Base-by-base conservation (phyloP, 345 rosid genomes). In the Iberis pinnata region DNA sequence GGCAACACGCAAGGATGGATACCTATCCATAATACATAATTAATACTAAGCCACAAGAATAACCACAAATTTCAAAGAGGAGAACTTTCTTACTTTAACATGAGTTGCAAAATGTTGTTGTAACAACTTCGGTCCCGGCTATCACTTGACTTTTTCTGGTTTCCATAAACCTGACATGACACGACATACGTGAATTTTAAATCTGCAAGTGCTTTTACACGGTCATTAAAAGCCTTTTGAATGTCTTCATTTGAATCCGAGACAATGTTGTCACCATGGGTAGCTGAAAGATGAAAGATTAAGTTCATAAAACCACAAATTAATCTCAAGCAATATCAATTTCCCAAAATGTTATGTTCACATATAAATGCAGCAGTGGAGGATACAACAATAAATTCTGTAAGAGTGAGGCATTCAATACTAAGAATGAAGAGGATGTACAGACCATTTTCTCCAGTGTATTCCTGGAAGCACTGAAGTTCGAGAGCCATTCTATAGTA, bases 141-240 rank as follows among this genome's bases (percentile, higher is more conserved):
- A 31, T 88, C 87, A 56, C 62, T 41, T 6, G 95, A 77, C 71
- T 78, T 81, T 74, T 88, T 92, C 64, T 83, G 97, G 70, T 65
- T 63, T 19, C 98, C 98, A 74, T 83, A 83, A 33, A 88, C 18
- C 65, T 92, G 98, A 80, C 98, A 92, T 18, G 98, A 92, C 69
- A 92, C 98, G 49, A 92, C 95, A 65, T 88, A 92, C 29, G 95
- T 88, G 75, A 88, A 88, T 79, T 92, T 92, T 72, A 92, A 33
- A 76, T 85, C 79, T 12, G 85, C 94, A 52, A 85, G 75, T 67
- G 98, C 97, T 53, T 72, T 74, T 24, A 80, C 79, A 7, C 40
- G 57, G 37, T 77, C 82, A 9, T 0, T 2, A 25, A 45, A 68
- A 43, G 18, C 57, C 63, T 49, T 66, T 5, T n/a, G 70, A 25